phyloP scores from a whole-genome alignment of 129 eudicot genomes.

The Flaveria linearis region DNA sequence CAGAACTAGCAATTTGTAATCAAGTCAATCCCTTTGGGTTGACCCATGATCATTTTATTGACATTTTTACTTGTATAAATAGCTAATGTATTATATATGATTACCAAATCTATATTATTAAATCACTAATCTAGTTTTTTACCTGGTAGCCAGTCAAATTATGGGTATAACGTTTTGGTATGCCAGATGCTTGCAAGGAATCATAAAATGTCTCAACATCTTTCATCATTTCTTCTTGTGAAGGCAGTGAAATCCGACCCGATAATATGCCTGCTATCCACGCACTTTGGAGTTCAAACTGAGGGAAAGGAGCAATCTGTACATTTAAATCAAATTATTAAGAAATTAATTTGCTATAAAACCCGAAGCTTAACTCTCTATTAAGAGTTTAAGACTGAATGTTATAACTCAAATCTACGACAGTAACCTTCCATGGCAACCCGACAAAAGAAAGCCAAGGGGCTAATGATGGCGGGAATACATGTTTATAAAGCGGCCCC shows the following conservation, averaged over 20 bases:
- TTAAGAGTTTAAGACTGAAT: neutral
- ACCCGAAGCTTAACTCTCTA: neutral
- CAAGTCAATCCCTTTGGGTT: neutral
- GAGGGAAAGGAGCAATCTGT: constrained; percentile 79
- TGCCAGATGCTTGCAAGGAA: constrained; percentile 55
- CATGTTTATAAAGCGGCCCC: constrained; percentile 88
- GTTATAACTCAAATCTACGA: neutral
- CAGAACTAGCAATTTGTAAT: neutral
- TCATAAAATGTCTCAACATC: constrained; percentile 72
- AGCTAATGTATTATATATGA: neutral
- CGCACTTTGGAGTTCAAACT: constrained; percentile 68
- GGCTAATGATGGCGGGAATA: constrained; percentile 83
- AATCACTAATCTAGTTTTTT: neutral
- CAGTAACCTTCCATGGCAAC: constrained; percentile 71
- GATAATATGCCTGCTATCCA: constrained; percentile 93
- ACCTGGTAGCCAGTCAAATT: constrained; percentile 64
- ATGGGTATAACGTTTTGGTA: constrained; percentile 86
- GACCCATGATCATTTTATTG: neutral
- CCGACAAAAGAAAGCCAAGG: constrained; percentile 93
- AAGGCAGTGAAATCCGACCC: constrained; percentile 62
- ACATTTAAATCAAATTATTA: neutral
- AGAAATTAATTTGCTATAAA: neutral
- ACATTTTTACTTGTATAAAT: neutral
- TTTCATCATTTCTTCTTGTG: constrained; percentile 62
- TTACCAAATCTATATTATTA: neutral